Evolutionary conservation across 441 rosid genomes (phyloP).

Genomic region (Populus trichocarpa): DNA sequence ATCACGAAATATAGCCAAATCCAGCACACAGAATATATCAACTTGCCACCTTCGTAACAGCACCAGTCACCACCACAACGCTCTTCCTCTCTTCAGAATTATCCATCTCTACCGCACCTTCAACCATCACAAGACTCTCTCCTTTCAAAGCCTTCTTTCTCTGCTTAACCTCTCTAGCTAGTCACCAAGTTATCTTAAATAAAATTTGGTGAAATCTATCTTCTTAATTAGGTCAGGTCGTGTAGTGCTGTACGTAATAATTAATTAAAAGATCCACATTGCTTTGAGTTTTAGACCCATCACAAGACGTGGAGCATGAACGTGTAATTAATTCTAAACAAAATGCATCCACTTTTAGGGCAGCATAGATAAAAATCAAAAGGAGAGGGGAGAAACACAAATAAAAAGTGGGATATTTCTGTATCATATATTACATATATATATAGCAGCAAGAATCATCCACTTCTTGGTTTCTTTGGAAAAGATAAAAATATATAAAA

Average conservation of each 20-base stretch:
- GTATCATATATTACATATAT: not conserved
- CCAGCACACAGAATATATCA: not conserved
- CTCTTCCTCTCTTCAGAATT: not conserved
- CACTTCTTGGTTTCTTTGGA: no score
- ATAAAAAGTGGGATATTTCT: not conserved
- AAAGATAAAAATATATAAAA: no score
- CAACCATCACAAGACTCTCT: not conserved
- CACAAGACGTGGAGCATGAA: not conserved
- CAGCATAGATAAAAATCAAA: not conserved
- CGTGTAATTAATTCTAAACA: not conserved
- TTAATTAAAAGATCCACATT: not conserved
- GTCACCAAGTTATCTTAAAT: no score
- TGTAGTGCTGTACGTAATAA: not conserved
- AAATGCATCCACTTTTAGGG: not conserved
- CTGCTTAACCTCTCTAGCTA: no score
- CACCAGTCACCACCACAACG: not conserved
- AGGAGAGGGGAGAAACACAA: not conserved
- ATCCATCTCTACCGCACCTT: not conserved
- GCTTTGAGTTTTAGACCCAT: not conserved
- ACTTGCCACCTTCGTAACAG: not conserved
- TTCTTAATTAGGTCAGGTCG: not conserved
- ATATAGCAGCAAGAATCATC: not conserved
- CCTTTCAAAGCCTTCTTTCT: no score
- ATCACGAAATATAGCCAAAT: not conserved
- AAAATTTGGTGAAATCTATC: not conserved